A percentile compares a stretch with the other conserved stretches of the same genome.
phyloP scores from a whole-genome alignment of 495 filamentous ascomycete genomes.

The Aspergillus carlsbadensis region DNA sequence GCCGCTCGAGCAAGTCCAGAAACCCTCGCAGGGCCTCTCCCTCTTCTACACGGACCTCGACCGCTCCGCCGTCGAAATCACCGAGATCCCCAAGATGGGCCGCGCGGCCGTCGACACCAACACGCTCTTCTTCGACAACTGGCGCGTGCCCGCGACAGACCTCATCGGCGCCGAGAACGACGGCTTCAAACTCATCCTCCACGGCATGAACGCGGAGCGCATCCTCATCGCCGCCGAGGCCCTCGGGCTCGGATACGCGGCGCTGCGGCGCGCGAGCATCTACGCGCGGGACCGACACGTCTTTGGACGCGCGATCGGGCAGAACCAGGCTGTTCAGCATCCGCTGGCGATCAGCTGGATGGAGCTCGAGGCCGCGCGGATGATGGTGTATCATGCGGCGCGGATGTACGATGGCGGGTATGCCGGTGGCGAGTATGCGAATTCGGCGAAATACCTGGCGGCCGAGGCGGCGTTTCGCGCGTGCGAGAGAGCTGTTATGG shows the following conservation, averaged over 20 bases:
- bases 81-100: conserved; percentile 67
- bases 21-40: conserved; percentile 59
- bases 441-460: conserved; percentile 66
- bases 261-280: conserved; percentile 50
- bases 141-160: conserved; percentile 42
- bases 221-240: conserved; percentile 67
- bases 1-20: conserved; percentile 52
- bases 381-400: conserved; percentile 67
- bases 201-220: conserved; percentile 73
- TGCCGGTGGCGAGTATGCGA: conserved; percentile 59
- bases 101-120: conserved; percentile 66
- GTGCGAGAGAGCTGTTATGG: conserved; percentile 58
- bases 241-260: conserved; percentile 64
- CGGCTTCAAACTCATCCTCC: conserved; percentile 66
- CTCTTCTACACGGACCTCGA: conserved; percentile 67
- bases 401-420: conserved; percentile 57
- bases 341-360: conserved; percentile 65
- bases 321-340: conserved; percentile 65
- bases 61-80: conserved; percentile 48
- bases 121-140: conserved; percentile 70
- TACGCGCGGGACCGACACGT: conserved; percentile 61
- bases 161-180: conserved; percentile 61
- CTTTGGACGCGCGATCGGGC: conserved; percentile 62
- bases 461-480: conserved; percentile 66
- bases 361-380: conserved; percentile 67